A percentile compares a stretch with the other conserved stretches of the same genome.
Evolutionary conservation across 2,329 filamentous ascomycete species (phyloP).

Genomic region (Clonostachys rosea): DNA sequence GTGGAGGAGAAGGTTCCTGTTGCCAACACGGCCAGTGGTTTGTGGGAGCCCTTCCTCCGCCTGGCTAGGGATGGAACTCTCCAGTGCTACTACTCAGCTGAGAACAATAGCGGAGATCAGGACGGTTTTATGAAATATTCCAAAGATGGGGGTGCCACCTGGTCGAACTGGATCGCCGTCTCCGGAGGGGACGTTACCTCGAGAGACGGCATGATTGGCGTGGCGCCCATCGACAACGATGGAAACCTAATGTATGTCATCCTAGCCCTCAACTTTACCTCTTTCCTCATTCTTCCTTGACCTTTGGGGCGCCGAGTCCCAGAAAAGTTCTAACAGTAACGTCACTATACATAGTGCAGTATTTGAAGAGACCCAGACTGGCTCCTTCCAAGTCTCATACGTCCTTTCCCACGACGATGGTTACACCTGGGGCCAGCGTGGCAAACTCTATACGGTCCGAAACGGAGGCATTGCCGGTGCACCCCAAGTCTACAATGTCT

Average conservation of each 20-base stretch:
- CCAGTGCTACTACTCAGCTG: conserved; percentile 32
- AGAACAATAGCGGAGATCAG: no score
- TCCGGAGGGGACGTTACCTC: not conserved
- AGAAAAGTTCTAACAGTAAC: no score
- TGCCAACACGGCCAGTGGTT: conserved; percentile 18
- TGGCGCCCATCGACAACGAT: no score
- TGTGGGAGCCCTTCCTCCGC: conserved; percentile 40
- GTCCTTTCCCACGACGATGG: conserved; percentile 34
- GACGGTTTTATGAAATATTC: no score
- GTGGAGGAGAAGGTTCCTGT: conserved; percentile 13
- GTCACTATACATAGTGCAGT: conserved; percentile 18
- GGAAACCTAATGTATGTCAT: conserved; percentile 21
- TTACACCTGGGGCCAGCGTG: conserved; percentile 27
- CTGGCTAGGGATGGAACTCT: conserved; percentile 26
- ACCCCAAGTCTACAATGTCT: conserved; percentile 34
- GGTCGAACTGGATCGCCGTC: not conserved
- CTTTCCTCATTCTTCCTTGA: not conserved
- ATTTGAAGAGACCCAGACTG: conserved; percentile 31
- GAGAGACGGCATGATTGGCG: no score
- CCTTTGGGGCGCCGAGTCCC: no score
- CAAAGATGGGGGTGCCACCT: conserved; percentile 5
- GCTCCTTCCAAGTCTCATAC: conserved; percentile 24
- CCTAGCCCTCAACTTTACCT: no score
- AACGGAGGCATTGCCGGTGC: conserved; percentile 16
- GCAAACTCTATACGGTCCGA: conserved; percentile 26